phyloP scores from a whole-genome alignment of 1,139 yeast species.

The Scheffersomyces insectosa region DNA sequence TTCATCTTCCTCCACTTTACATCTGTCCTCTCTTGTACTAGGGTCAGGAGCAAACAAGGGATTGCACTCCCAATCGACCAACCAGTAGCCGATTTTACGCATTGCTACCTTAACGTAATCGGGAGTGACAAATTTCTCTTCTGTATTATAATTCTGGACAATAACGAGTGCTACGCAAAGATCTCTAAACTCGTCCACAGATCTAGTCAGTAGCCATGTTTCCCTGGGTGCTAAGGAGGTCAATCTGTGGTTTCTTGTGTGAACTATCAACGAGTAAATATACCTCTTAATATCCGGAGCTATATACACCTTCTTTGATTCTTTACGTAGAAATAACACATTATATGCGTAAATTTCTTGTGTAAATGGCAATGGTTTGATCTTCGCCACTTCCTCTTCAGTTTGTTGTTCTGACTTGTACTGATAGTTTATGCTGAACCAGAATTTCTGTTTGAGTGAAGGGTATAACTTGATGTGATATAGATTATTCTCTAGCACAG shows the following conservation, averaged over 20 bases:
- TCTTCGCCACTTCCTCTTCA: slow-evolving; percentile 8
- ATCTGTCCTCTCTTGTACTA: not conserved
- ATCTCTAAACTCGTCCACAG: slow-evolving; percentile 28
- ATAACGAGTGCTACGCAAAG: slow-evolving; percentile 32
- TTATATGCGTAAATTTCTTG: not conserved
- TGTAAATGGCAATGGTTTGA: not conserved
- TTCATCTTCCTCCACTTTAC: slow-evolving; percentile 5
- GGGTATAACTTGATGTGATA: slow-evolving; percentile 23
- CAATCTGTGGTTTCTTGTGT: slow-evolving; percentile 41
- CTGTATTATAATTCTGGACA: slow-evolving; percentile 20
- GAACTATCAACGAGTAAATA: slow-evolving; percentile 40
- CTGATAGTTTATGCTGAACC: slow-evolving; percentile 28
- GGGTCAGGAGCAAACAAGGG: slow-evolving; percentile 12
- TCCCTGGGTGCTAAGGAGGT: slow-evolving; percentile 40
- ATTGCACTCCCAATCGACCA: slow-evolving; percentile 45
- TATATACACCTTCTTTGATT: slow-evolving; percentile 22
- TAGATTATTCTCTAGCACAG: slow-evolving; percentile 19
- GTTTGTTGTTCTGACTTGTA: slow-evolving; percentile 6
- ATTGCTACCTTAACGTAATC: slow-evolving; percentile 41
- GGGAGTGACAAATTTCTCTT: slow-evolving; percentile 36
- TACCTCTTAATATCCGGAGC: slow-evolving; percentile 41
- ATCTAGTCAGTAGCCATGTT: slow-evolving; percentile 35
- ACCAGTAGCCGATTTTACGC: slow-evolving; percentile 48
- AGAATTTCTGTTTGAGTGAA: slow-evolving; percentile 39
- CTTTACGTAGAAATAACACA: slow-evolving; percentile 5